Evolutionary conservation across 2,329 filamentous ascomycete species (phyloP), one percentile per base, ranked within the genome.

Genomic region (Arachnopeziza araneosa): DNA sequence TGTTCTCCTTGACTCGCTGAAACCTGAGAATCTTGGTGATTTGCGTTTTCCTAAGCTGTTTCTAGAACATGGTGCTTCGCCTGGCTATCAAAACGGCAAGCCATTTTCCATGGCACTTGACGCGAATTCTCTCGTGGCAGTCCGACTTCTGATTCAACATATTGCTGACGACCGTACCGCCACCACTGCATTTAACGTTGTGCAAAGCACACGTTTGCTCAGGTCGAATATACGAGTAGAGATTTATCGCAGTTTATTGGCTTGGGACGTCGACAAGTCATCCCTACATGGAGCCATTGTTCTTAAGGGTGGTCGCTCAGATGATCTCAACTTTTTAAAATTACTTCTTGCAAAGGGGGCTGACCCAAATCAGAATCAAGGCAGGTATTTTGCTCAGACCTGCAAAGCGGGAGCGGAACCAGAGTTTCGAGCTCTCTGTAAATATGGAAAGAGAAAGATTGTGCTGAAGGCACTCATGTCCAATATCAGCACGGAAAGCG

Each of bases 1-100:
- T n/a, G 57, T 52, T 55, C 57, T 59, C 22, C 44, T 59, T 49
- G 48, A 52, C 49, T 59, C 53, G 19, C 55, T 59, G 53, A 52
- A 59, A 48, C 12, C 21, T 48, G 53, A 52, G 52, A n/a, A 24
- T 22, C 24, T 55, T 17, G 52, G 53, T 55, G 57, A 59, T 55
- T 52, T 59, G 14, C 51, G 52, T 56, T 52, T 55, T 44, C 26
- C 53, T 21, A 59, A 59, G 52, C 44, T 59, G 24, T 32, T 59
- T 52, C 57, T 59, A 19, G 53, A 55, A 12, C 24, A 55, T 55
- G 57, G 57, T 19, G 57, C 57, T 12, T 59, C 52, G 12, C 21
- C 53, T 24, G 44, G 53, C 48, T 59, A 52, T 48, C 19, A 52
- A 49, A 55, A 59, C 2, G 57, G 48, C 26, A 24, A 59, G 23